phyloP scores from a whole-genome alignment of 2,329 filamentous ascomycete genomes.

The Alternaria triticimaculans region DNA sequence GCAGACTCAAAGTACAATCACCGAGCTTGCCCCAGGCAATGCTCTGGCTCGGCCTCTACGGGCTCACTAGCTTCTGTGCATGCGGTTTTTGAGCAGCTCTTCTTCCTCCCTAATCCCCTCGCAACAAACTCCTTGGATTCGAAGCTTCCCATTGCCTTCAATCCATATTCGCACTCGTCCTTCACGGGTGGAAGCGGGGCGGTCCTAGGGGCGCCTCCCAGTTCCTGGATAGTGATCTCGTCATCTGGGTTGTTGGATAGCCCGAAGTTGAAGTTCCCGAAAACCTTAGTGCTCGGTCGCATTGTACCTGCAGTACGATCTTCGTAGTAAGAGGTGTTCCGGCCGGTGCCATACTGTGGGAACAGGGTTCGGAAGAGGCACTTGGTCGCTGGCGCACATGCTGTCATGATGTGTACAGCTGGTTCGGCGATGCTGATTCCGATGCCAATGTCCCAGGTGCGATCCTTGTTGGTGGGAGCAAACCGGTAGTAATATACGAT shows the following conservation, averaged over 20 bases:
- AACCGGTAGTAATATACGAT: conserved; percentile 51
- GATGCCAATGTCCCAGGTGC: conserved; percentile 46
- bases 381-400: conserved; percentile 61
- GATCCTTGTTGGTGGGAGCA: conserved; percentile 40
- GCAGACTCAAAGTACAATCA: conserved; percentile 2
- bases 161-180: conserved; percentile 8
- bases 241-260: conserved; percentile 7
- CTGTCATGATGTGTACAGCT: conserved; percentile 59
- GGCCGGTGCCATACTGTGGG: conserved; percentile 39
- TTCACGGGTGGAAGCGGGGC: conserved; percentile 1
- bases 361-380: conserved; percentile 51
- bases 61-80: conserved; percentile 18
- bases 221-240: conserved; percentile 11
- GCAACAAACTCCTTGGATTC: conserved; percentile 14
- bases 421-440: conserved; percentile 50
- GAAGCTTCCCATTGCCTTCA: conserved; percentile 7
- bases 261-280: conserved; percentile 21
- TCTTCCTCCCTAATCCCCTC: conserved; percentile 1
- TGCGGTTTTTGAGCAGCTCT: conserved; percentile 14
- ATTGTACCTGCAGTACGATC: conserved; percentile 6
- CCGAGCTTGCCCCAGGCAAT: conserved; percentile 21
- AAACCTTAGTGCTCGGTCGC: conserved; percentile 8
- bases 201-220: conserved; percentile 12
- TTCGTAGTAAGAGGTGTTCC: conserved; percentile 19
- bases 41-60: conserved; percentile 22